Conservation (phyloP, 208 protist genomes). For the Trypanosoma cruzi region DNA sequence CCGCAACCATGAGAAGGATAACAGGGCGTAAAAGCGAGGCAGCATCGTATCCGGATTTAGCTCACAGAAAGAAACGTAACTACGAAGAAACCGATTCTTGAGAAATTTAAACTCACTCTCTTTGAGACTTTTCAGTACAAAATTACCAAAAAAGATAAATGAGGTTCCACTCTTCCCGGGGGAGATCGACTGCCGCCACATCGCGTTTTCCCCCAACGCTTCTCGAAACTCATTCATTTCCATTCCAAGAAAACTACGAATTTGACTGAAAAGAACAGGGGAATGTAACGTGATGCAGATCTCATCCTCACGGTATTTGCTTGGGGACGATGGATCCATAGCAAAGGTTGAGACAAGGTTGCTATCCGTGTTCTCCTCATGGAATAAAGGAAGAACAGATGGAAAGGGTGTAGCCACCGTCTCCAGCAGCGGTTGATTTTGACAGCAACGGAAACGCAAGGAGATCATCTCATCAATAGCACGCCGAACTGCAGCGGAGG, state of each 20-base stretch:
- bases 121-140: slow-evolving; percentile 89
- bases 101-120: slow-evolving; percentile 81
- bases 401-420: background rate
- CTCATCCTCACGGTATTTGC: slow-evolving; percentile 57
- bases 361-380: slow-evolving; percentile 38
- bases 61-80: slow-evolving; percentile 82
- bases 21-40: slow-evolving; percentile 80
- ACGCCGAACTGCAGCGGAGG: slow-evolving; percentile 49
- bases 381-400: slow-evolving; percentile 15
- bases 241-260: slow-evolving; percentile 69
- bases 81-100: slow-evolving; percentile 55
- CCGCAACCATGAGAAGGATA: slow-evolving; percentile 72
- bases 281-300: slow-evolving; percentile 72
- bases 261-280: slow-evolving; percentile 78
- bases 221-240: slow-evolving; percentile 54
- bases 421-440: slow-evolving; percentile 43
- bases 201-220: slow-evolving; percentile 31
- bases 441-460: slow-evolving; percentile 54
- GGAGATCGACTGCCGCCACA: slow-evolving; percentile 75
- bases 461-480: slow-evolving; percentile 72
- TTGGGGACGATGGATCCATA: background rate
- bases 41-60: slow-evolving; percentile 87
- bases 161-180: slow-evolving; percentile 88
- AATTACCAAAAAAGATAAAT: slow-evolving; percentile 90
- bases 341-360: slow-evolving; percentile 30